phyloP scores from a whole-genome alignment of 305 asterid genomes.

The Fraxinus greggii region DNA sequence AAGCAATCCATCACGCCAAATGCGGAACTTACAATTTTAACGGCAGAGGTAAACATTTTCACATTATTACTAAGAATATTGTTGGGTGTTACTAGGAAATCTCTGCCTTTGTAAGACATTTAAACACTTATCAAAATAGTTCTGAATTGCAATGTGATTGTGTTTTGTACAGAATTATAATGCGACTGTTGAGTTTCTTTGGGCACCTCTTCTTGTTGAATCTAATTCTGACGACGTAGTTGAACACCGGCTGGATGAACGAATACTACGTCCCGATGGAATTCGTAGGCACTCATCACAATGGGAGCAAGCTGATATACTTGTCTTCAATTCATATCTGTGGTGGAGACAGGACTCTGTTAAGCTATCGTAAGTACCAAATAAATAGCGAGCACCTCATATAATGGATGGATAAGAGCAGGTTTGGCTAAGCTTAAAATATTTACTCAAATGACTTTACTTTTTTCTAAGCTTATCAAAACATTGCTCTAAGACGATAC shows the following conservation, averaged over 20 bases:
- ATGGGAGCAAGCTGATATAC: slow-evolving; percentile 83
- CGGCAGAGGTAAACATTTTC: slow-evolving; percentile 63
- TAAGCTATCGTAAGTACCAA: slow-evolving; percentile 62
- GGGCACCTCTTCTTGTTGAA: slow-evolving; percentile 95
- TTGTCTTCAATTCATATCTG: slow-evolving; percentile 74
- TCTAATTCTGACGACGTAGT: slow-evolving; percentile 82
- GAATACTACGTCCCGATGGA: slow-evolving; percentile 70
- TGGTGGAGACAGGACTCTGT: slow-evolving; percentile 97
- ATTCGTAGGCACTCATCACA: slow-evolving; percentile 60
- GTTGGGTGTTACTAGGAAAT: background rate
- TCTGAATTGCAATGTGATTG: slow-evolving; percentile 12
- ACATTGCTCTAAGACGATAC: background rate
- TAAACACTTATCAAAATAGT: background rate
- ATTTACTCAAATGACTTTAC: background rate
- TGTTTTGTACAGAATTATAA: slow-evolving; percentile 50
- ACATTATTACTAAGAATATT: background rate
- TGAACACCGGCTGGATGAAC: slow-evolving; percentile 64
- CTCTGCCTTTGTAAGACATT: background rate
- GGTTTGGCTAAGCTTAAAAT: background rate
- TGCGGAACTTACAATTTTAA: slow-evolving; percentile 72
- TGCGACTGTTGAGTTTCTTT: slow-evolving; percentile 80
- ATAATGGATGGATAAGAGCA: background rate
- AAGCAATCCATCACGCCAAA: slow-evolving; percentile 77
- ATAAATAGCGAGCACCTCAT: background rate
- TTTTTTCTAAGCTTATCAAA: background rate